These are phyloP conservation scores for Astrothelium macrocarpum DNA, from an alignment of 495 filamentous ascomycete genomes.

Conservation along the genomic window DNA sequence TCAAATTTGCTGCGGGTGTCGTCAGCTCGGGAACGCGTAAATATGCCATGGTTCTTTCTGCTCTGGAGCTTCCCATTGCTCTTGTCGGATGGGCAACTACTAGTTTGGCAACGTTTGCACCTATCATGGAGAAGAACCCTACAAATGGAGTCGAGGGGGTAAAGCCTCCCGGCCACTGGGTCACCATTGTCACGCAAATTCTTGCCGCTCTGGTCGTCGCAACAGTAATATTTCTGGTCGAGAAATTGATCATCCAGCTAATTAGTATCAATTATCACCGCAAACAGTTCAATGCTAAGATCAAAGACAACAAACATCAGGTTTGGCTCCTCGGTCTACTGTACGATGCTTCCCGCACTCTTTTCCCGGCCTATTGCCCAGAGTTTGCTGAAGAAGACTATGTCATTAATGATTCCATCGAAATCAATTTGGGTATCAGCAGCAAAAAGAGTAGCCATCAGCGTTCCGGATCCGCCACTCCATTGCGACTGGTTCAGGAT, in stretches of 20 bases:
- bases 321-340: slow-evolving; percentile 68
- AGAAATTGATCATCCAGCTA: slow-evolving; percentile 79
- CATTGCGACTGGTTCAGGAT: slow-evolving; percentile 66
- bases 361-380: slow-evolving; percentile 85
- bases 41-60: slow-evolving; percentile 71
- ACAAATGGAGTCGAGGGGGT: slow-evolving; percentile 8
- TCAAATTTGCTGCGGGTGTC: slow-evolving; percentile 80
- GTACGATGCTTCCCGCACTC: slow-evolving; percentile 74
- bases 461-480: slow-evolving; percentile 54
- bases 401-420: slow-evolving; percentile 72
- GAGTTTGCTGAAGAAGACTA: slow-evolving; percentile 90
- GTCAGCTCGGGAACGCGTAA: slow-evolving; percentile 87
- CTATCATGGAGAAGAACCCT: slow-evolving; percentile 48
- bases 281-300: slow-evolving; percentile 78
- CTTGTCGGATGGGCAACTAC: slow-evolving; percentile 80
- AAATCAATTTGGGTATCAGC: slow-evolving; percentile 25
- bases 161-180: slow-evolving; percentile 38
- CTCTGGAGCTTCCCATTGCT: slow-evolving; percentile 75
- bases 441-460: slow-evolving; percentile 40
- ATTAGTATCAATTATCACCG: slow-evolving; percentile 94
- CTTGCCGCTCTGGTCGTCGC: slow-evolving; percentile 69
- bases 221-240: slow-evolving; percentile 63
- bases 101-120: slow-evolving; percentile 67
- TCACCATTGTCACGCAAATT: slow-evolving; percentile 56
- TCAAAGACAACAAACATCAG: slow-evolving; percentile 80